phyloP scores from a whole-genome alignment of 805 yeast genomes.

The Ogataea glucozyma region DNA sequence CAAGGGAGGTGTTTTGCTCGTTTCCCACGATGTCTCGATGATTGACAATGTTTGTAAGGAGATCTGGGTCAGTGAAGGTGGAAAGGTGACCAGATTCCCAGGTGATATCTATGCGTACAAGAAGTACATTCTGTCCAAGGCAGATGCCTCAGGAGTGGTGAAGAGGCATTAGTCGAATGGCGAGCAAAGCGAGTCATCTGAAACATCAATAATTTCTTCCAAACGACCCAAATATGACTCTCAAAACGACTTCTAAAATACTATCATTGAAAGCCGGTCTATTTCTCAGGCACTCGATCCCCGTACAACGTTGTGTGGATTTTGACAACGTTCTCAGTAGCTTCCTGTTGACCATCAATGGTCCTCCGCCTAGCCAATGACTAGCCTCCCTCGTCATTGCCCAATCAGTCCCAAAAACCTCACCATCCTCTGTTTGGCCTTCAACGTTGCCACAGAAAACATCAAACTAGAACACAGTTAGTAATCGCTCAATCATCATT shows the following conservation, averaged over 20 bases:
- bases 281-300: too few relatives aligned
- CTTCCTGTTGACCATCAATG: too few relatives aligned
- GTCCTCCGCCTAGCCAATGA: too few relatives aligned
- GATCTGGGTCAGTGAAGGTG: constrained; percentile 93
- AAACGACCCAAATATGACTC: too few relatives aligned
- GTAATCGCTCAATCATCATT: background rate
- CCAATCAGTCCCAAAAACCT: constrained; percentile 6
- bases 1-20: constrained; percentile 97
- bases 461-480: constrained; percentile 8
- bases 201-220: too few relatives aligned
- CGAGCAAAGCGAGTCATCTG: too few relatives aligned
- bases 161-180: constrained; percentile 60
- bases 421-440: constrained; percentile 10
- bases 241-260: too few relatives aligned
- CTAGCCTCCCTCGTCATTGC: too few relatives aligned
- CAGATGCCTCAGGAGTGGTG: constrained; percentile 89
- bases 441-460: constrained; percentile 15
- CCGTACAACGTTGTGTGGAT: too few relatives aligned
- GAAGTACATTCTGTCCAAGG: constrained; percentile 76
- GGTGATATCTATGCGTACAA: constrained; percentile 90
- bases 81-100: constrained; percentile 71
- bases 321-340: too few relatives aligned
- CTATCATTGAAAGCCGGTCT: too few relatives aligned
- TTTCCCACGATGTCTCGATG: constrained; percentile 93
- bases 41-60: constrained; percentile 88